Evolutionary conservation across 306 rosid genomes (phyloP), one percentile per base, ranked within the genome.

Genomic region (Quercus dentata): DNA sequence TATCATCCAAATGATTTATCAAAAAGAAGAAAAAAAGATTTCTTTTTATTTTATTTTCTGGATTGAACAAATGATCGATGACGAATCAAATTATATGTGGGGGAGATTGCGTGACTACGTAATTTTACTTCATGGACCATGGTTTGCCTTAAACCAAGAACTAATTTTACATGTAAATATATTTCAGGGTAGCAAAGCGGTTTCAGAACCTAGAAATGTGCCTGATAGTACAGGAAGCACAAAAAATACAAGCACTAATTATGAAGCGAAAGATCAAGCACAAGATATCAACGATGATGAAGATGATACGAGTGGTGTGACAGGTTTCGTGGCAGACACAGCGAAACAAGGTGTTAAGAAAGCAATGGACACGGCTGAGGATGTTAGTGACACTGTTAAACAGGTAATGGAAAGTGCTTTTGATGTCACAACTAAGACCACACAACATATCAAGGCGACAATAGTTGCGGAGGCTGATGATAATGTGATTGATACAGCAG

Each of bases 401-500:
- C 84, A 81, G 31, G 79, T 69, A 0, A 73, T 76, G 78, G 93
- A 89, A 12, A 87, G 65, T 30, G 92, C 94, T 11, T 91, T 82
- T 84, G 91, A 89, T 52, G 83, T 87, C n/a, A 17, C 87, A 20
- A 83, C 84, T 51, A 82, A 86, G 6, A 78, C 62, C 0, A 55
- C 80, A 9, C 74, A 75, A 69, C 78, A 49, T 3, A 74, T 87
- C 1, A 49, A 54, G 17, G 90, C 87, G 71, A 85, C 89, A 3
- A 78, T 83, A 3, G 83, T 82, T 0, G 90, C 90, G 4, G 88
- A 82, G n/a, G 98, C 94, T 59, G 87, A 93, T 44, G 86, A 76
- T 51, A 85, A 84, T 56, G 81, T 91, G 70, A 78, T 91, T 35
- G 94, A 93, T 80, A 91, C 98, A 0, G 72, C 18, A 5, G 98